phyloP scores from a whole-genome alignment of 176 grass and related monocot genomes.

The Dendrocalamus sinicus region DNA sequence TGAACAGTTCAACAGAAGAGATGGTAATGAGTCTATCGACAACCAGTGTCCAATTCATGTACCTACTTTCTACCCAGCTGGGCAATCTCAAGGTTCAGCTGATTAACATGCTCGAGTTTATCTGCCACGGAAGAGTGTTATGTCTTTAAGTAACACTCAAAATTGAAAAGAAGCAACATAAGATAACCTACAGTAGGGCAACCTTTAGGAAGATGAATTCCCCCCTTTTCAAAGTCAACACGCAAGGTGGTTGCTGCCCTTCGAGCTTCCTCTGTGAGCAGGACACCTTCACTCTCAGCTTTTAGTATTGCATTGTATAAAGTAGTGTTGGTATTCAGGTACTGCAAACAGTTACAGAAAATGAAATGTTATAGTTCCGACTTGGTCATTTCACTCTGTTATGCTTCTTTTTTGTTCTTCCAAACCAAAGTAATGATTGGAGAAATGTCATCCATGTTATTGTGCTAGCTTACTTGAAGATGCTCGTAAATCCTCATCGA shows the following conservation, averaged over 20 bases:
- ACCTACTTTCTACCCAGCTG: constrained; percentile 92
- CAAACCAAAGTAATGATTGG: neutral
- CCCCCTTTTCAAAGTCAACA: constrained; percentile 92
- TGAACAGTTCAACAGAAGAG: constrained; percentile 35
- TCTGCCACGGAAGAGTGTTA: constrained; percentile 57
- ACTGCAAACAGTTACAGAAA: constrained; percentile 58
- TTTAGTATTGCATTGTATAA: constrained; percentile 85
- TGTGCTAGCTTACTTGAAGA: constrained; percentile 78
- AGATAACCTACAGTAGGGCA: constrained; percentile 28
- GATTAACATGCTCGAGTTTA: constrained; percentile 76
- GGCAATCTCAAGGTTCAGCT: constrained; percentile 83
- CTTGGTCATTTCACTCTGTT: neutral
- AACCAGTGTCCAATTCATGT: constrained; percentile 42
- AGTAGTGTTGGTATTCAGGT: constrained; percentile 79
- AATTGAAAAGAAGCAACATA: constrained; percentile 16
- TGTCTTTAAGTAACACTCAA: constrained; percentile 21
- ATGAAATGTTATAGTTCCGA: constrained; percentile 20
- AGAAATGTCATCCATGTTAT: neutral
- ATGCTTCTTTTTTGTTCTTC: neutral
- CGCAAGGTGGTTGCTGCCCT: constrained; percentile 69
- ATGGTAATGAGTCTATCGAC: neutral
- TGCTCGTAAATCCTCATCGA: constrained; percentile 84
- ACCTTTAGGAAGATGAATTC: constrained; percentile 90
- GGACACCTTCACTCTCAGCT: constrained; percentile 64
- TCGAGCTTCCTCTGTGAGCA: constrained; percentile 74